A percentile compares a stretch with the other conserved stretches of the same genome.
phyloP scores from a whole-genome alignment of 129 eudicot species.

The Tagetes erecta region DNA sequence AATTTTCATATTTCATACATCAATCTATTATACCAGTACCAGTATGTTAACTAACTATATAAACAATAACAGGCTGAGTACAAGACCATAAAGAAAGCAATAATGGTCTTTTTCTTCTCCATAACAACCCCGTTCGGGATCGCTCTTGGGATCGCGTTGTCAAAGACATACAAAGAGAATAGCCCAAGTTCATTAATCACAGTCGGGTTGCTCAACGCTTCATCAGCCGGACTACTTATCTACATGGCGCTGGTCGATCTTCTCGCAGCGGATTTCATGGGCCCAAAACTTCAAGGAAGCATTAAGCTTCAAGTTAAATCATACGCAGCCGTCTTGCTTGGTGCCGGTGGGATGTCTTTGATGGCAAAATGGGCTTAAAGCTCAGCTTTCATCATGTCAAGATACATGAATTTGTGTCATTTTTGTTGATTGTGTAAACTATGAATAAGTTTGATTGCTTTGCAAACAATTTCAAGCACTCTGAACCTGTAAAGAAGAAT shows the following conservation, averaged over 20 bases:
- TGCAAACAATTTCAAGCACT: neutral
- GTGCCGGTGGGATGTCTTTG: slow-evolving; percentile 23
- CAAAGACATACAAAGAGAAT: slow-evolving; percentile 20
- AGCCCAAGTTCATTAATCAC: slow-evolving; percentile 14
- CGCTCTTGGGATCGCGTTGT: slow-evolving; percentile 15
- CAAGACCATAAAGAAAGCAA: slow-evolving; percentile 7
- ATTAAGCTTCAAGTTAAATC: slow-evolving; percentile 18
- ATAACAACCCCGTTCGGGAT: slow-evolving; percentile 11
- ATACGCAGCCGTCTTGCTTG: slow-evolving; percentile 6
- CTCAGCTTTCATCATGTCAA: neutral
- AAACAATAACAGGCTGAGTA: slow-evolving; percentile 17
- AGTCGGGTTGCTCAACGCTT: slow-evolving; percentile 21
- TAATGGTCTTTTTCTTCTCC: slow-evolving; percentile 12
- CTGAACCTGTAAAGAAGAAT: neutral
- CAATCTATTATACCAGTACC: neutral
- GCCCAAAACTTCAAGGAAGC: slow-evolving; percentile 23
- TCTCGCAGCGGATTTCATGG: slow-evolving; percentile 19
- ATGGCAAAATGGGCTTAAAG: slow-evolving; percentile 26
- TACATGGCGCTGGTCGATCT: slow-evolving; percentile 22
- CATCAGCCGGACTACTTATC: slow-evolving; percentile 18
- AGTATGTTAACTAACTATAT: neutral
- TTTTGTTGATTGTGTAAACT: slow-evolving; percentile 13
- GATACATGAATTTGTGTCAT: neutral
- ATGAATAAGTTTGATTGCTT: slow-evolving; percentile 20
- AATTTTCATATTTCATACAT: too few species aligned